Evolutionary conservation across 192 early-diverging fungal genomes (phyloP), one percentile per base, ranked within the genome.

Genomic region (Backusella tarrabulga): DNA sequence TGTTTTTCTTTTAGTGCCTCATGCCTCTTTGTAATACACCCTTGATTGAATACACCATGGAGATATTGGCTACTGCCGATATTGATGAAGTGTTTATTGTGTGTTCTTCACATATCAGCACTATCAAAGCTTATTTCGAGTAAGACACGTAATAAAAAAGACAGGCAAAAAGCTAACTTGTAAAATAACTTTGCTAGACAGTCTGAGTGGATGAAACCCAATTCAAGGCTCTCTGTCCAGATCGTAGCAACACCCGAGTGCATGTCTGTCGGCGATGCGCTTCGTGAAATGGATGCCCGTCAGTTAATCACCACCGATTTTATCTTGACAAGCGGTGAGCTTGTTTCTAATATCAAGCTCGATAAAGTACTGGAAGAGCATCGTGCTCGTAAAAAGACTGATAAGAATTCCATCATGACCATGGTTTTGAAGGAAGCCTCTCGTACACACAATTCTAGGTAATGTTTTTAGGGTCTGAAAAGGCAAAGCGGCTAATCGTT

Each of bases 11-110:
- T 26, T 81, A 95, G 91, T 97, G 96, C 79, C 85, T 99, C 79
- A 84, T 98, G 69, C 96, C 96, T 19, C 88, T 99, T 29, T 94
- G 92, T 85, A 99, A 99, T 82, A 93, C 97, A 34, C 98, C 98
- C 0, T 85, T 99, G 76, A 93, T 99, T 77, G 96, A 98, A 80
- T 98, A 99, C 80, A 96, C 97, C 0, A 88, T 99, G 50, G 98
- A 99, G 81, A 90, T 95, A 68, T 86, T 99, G 29, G 96, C 96
- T 6, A 85, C 91, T 5, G 92, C 95, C 7, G 94, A 93, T 34
- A 94, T 98, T 1, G 85, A 93, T 71, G 95, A 97, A 77, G 88
- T 97, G 21, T 93, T 93, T 76, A 79, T 99, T 70, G 86, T 98
- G 50, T 95, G 95, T 85, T 90, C 91, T 71, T 86, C 92, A 15